Evolutionary conservation across 352 stramenopile genomes (phyloP).

Genomic region (Albugo laibachii): DNA sequence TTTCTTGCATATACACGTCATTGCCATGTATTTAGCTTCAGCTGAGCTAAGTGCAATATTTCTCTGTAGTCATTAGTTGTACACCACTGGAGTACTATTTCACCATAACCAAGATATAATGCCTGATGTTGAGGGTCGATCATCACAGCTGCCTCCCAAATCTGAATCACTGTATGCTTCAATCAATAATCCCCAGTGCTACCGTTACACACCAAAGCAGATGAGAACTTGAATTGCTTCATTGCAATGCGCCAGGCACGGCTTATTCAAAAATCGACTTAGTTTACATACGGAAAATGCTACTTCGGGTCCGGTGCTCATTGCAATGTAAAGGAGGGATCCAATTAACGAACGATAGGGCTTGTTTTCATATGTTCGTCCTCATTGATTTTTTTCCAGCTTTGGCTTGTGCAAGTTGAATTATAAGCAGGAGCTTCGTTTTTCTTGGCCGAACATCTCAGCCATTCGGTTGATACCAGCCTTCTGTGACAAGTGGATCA

Average conservation of each 20-base stretch:
- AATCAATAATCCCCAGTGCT: not conserved
- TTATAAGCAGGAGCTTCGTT: constrained; percentile 3
- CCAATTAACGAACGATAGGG: not conserved
- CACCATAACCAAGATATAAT: too few species aligned
- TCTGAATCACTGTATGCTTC: not conserved
- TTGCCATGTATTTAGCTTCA: not conserved
- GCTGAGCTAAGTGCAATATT: not conserved
- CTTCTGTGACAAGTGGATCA: too few species aligned
- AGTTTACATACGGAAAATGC: not conserved
- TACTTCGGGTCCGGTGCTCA: too few species aligned
- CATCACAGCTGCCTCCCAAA: not conserved
- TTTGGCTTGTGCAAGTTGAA: not conserved
- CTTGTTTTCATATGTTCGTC: not conserved
- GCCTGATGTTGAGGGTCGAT: not conserved
- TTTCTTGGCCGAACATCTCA: constrained; percentile 2
- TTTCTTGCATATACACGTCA: not conserved
- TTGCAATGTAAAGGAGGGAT: too few species aligned
- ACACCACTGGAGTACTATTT: not conserved
- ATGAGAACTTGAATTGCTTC: not conserved
- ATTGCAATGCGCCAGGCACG: not conserved
- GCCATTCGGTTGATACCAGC: constrained; percentile 1
- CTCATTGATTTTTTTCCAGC: not conserved
- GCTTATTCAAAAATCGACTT: not conserved
- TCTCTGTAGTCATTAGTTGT: not conserved
- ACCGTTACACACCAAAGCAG: not conserved